Conservation (phyloP, 495 filamentous ascomycete genomes). For the Penicillium argentinense region DNA sequence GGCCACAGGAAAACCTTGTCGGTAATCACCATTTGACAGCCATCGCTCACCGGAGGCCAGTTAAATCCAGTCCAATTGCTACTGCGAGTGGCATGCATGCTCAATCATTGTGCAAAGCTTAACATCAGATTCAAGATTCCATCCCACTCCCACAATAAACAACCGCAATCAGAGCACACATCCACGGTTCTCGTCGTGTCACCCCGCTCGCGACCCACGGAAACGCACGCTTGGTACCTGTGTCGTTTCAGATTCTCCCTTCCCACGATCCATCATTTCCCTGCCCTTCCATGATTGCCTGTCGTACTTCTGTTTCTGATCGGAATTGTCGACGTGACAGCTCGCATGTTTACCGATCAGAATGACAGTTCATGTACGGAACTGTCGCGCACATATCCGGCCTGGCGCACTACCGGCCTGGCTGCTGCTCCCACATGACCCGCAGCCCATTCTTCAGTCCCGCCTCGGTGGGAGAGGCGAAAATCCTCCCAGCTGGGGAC, state of each 20-base stretch:
- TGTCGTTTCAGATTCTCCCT: conserved; percentile 7
- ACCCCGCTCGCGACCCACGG: conserved; percentile 9
- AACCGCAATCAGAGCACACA: conserved; percentile 12
- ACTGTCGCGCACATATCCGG: background rate
- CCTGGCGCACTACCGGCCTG: background rate
- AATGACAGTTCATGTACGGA: background rate
- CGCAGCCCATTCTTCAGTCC: background rate
- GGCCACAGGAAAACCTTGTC: background rate
- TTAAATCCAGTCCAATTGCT: too few species aligned
- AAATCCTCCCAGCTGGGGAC: background rate
- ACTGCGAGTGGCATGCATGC: too few species aligned
- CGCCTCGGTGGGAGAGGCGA: background rate
- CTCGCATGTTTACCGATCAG: background rate
- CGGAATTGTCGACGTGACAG: background rate
- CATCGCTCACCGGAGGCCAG: too few species aligned
- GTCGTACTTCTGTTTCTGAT: background rate
- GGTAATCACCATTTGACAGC: background rate
- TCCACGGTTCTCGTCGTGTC: conserved; percentile 16
- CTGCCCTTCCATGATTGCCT: conserved; percentile 3
- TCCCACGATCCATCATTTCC: background rate
- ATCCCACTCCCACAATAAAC: conserved; percentile 24
- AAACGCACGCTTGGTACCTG: conserved; percentile 8
- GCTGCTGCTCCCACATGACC: background rate
- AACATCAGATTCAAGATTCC: background rate
- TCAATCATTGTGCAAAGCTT: too few species aligned